A percentile compares a stretch with the other conserved stretches of the same genome.
These are phyloP conservation scores for Neurospora tetrasperma DNA, from an alignment of 495 filamentous ascomycete species.

Conservation along the genomic window DNA sequence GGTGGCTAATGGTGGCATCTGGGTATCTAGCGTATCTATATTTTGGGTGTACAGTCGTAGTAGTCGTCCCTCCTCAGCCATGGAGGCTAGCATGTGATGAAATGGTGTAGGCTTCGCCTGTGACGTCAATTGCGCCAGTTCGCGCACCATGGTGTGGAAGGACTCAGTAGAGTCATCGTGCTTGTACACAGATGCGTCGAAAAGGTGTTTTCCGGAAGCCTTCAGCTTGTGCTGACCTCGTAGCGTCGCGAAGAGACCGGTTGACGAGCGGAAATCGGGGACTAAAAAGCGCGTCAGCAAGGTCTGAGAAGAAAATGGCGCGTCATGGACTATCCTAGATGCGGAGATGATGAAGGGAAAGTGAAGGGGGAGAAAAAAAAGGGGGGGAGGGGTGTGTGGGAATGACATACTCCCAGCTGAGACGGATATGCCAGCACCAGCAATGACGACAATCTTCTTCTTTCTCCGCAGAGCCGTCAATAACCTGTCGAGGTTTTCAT, in stretches of 20 bases:
- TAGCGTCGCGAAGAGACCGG: slow-evolving; percentile 75
- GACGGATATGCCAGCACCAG: slow-evolving; percentile 92
- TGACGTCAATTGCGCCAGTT: slow-evolving; percentile 63
- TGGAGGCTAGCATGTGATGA: slow-evolving; percentile 83
- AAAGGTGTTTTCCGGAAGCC: slow-evolving; percentile 87
- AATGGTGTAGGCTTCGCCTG: slow-evolving; percentile 77
- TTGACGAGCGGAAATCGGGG: slow-evolving; percentile 89
- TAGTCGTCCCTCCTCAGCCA: slow-evolving; percentile 83
- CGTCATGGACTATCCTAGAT: neutral
- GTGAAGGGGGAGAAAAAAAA: neutral
- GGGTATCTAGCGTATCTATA: slow-evolving; percentile 87
- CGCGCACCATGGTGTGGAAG: slow-evolving; percentile 93
- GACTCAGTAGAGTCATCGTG: slow-evolving; percentile 75
- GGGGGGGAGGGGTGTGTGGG: neutral
- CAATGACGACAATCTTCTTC: slow-evolving; percentile 92
- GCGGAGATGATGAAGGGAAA: neutral
- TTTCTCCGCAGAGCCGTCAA: slow-evolving; percentile 72
- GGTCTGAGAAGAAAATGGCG: neutral
- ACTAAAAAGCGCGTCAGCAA: slow-evolving; percentile 44
- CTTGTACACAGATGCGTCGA: slow-evolving; percentile 94
- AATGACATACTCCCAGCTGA: slow-evolving; percentile 78
- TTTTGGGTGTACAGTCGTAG: slow-evolving; percentile 92
- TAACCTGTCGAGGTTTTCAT: slow-evolving; percentile 52
- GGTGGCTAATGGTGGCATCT: slow-evolving; percentile 69
- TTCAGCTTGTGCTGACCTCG: slow-evolving; percentile 81